These are phyloP conservation scores for Phytopythium cucurbitacearum DNA, from an alignment of 352 stramenopile species.

Conservation along the genomic window DNA sequence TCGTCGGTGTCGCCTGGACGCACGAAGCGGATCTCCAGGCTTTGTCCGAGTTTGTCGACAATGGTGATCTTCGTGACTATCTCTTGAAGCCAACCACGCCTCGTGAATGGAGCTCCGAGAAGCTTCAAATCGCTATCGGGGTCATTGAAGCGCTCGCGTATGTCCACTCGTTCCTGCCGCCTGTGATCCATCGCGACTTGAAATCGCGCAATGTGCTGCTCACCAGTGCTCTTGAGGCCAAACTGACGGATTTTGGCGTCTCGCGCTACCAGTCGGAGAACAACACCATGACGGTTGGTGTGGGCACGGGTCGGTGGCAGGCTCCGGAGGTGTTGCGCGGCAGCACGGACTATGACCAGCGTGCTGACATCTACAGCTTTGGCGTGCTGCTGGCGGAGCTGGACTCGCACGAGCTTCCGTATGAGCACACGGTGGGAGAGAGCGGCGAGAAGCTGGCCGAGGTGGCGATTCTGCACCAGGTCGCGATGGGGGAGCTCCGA, in stretches of 20 bases:
- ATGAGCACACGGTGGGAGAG: conserved; percentile 16
- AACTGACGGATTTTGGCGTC: conserved; percentile 56
- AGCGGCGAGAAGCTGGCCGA: conserved; percentile 18
- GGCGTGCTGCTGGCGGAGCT: conserved; percentile 35
- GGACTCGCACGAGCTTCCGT: conserved; percentile 34
- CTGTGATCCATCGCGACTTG: conserved; percentile 30
- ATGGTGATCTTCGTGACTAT: conserved; percentile 41
- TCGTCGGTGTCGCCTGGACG: conserved; percentile 48
- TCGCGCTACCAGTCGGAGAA: conserved; percentile 21
- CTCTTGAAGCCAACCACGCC: conserved; percentile 18
- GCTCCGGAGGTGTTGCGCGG: conserved; percentile 31
- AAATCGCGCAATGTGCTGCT: conserved; percentile 52
- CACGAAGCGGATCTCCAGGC: conserved; percentile 40
- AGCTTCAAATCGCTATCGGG: conserved; percentile 30
- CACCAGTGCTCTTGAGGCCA: conserved; percentile 23
- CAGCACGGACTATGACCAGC: conserved; percentile 13
- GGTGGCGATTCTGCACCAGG: conserved; percentile 32
- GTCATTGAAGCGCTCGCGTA: conserved; percentile 36
- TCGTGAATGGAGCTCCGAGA: conserved; percentile 23
- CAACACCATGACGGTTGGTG: conserved; percentile 16
- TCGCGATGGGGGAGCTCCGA: conserved; percentile 19
- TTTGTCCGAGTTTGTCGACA: conserved; percentile 50
- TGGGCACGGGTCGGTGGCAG: conserved; percentile 20
- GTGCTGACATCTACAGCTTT: conserved; percentile 35
- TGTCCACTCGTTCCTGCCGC: conserved; percentile 27